A percentile compares a stretch with the other conserved stretches of the same genome.
Evolutionary conservation across 2,329 filamentous ascomycete genomes (phyloP).

Genomic region (Fusarium sp.): DNA sequence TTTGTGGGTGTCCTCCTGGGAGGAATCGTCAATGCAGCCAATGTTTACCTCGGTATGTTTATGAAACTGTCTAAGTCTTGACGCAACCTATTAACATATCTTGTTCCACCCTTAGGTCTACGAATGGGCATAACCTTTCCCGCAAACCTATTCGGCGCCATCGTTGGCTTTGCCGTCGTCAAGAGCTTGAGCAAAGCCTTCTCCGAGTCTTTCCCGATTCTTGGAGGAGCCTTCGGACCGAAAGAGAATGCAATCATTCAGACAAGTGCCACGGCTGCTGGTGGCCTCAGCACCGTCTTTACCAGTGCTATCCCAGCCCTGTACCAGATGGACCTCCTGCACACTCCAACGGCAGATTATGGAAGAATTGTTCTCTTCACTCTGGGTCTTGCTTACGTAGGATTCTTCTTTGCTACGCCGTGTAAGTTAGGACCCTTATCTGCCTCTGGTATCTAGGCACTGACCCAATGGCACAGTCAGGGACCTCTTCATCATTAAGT

Average conservation of each 20-base stretch:
- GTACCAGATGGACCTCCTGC: not conserved
- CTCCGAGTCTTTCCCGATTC: not conserved
- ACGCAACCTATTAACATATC: not conserved
- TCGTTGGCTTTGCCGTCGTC: not conserved
- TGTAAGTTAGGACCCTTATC: not conserved
- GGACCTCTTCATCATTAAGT: accelerated
- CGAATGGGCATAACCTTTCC: not conserved
- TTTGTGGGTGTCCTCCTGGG: not conserved
- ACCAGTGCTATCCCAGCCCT: not conserved
- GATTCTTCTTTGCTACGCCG: not conserved
- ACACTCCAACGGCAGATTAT: not conserved
- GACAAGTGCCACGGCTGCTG: not conserved
- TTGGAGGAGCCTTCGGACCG: not conserved
- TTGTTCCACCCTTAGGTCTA: not conserved
- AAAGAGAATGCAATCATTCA: not conserved
- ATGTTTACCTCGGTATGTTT: not conserved
- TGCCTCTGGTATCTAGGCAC: not conserved
- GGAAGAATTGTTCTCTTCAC: not conserved
- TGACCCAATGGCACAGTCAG: not conserved
- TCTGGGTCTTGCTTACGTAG: not conserved
- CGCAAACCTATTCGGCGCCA: not conserved
- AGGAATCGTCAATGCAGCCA: not conserved
- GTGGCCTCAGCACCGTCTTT: not conserved
- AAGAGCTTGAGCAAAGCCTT: not conserved
- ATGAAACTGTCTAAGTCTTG: not conserved